Evolutionary conservation across 1,284 basidiomycete genomes (phyloP).

Genomic region (Athelia psychrophila): DNA sequence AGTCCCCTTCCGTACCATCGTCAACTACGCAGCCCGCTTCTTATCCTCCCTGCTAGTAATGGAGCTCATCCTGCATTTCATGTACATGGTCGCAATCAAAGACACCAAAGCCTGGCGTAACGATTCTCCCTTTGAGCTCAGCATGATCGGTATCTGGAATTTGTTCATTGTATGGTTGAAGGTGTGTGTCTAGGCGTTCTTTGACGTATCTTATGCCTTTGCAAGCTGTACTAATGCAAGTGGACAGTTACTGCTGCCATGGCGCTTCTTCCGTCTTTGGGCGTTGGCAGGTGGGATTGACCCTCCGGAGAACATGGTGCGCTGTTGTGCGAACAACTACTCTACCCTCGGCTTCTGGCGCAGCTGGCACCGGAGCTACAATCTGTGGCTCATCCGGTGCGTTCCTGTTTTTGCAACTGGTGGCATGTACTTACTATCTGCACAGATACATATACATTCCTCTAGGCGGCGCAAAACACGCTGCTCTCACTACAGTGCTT

Average conservation of each 20-base stretch:
- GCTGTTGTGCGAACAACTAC: slow-evolving; percentile 99
- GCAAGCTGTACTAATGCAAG: slow-evolving; percentile 3
- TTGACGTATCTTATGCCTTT: not conserved
- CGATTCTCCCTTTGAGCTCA: slow-evolving; percentile 77
- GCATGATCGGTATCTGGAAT: slow-evolving; percentile 98
- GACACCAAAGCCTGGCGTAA: slow-evolving; percentile 77
- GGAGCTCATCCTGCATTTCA: slow-evolving; percentile 91
- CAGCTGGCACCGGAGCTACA: slow-evolving; percentile 95
- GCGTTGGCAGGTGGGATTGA: slow-evolving; percentile 88
- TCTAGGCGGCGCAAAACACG: slow-evolving; percentile 75
- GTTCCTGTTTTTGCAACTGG: slow-evolving; percentile 9
- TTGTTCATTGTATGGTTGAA: slow-evolving; percentile 96
- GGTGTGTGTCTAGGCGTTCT: slow-evolving; percentile 40
- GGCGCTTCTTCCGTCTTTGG: slow-evolving; percentile 98
- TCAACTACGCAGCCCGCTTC: slow-evolving; percentile 74
- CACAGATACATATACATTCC: slow-evolving; percentile 93
- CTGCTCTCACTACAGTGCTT: slow-evolving; percentile 68
- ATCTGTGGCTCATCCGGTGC: slow-evolving; percentile 92
- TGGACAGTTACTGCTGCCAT: slow-evolving; percentile 87
- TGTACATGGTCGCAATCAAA: slow-evolving; percentile 98
- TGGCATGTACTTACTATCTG: slow-evolving; percentile 6
- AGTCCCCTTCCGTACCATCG: slow-evolving; percentile 32
- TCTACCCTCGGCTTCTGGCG: slow-evolving; percentile 94
- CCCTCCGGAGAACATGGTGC: slow-evolving; percentile 97
- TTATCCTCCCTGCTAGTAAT: slow-evolving; percentile 75